These are phyloP conservation scores for Artemisia tridentata DNA, from an alignment of 129 eudicot genomes.

Conservation along the genomic window DNA sequence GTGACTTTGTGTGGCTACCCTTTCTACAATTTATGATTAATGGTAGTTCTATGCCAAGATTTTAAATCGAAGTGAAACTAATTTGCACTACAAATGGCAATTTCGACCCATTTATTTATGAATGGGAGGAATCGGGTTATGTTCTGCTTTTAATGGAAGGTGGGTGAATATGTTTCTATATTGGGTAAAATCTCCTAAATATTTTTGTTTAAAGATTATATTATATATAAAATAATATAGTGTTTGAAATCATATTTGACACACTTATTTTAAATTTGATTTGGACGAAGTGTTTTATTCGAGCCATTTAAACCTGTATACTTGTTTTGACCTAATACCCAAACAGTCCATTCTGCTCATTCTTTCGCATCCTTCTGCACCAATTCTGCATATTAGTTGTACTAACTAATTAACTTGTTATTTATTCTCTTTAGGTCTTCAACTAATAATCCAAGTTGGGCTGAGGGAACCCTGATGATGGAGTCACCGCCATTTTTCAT, in stretches of 20 bases:
- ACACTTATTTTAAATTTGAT: too few relatives aligned
- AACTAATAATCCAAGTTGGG: slow-evolving; percentile 74
- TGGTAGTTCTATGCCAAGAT: not conserved
- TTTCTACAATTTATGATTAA: not conserved
- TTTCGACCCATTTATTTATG: slow-evolving; percentile 4
- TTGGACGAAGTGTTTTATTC: too few relatives aligned
- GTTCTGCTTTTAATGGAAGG: not conserved
- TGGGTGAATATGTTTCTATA: not conserved
- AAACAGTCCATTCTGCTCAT: too few relatives aligned
- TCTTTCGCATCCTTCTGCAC: not conserved
- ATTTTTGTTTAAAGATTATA: not conserved
- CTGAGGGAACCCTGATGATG: slow-evolving; percentile 61
- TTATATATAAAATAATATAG: not conserved
- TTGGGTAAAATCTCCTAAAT: not conserved
- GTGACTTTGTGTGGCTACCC: slow-evolving; percentile 1
- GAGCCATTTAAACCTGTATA: too few relatives aligned
- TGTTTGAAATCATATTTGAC: not conserved
- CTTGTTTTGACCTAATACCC: too few relatives aligned
- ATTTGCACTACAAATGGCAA: slow-evolving; percentile 2
- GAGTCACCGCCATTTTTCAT: slow-evolving; percentile 54
- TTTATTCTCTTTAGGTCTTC: slow-evolving; percentile 51
- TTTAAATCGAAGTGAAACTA: not conserved
- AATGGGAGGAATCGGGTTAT: not conserved
- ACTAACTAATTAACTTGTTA: slow-evolving; percentile 1
- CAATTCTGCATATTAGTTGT: not conserved